Evolutionary conservation across 176 grass and related monocot species (phyloP).

Genomic region (Alopecurus myosuroides): DNA sequence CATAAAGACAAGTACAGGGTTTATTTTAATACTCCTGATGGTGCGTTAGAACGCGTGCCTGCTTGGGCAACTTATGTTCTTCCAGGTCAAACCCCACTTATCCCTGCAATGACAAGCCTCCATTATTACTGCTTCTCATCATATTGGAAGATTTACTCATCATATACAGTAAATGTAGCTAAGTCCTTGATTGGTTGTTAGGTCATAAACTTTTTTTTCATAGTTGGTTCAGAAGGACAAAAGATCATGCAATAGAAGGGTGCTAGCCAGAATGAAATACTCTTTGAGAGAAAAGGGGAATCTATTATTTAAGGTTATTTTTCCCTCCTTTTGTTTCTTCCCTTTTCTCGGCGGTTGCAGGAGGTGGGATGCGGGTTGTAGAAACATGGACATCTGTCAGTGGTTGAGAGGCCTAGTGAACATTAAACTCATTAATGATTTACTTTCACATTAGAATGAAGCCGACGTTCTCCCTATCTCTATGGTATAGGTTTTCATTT

Average conservation of each 20-base stretch:
- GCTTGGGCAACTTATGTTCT: conserved; percentile 96
- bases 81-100: conserved; percentile 52
- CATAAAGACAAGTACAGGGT: conserved; percentile 79
- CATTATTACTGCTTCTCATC: conserved; percentile 12
- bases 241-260: neutral
- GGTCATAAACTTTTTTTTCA: neutral
- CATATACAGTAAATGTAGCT: conserved; percentile 2
- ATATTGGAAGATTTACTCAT: neutral
- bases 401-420: neutral
- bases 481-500: neutral
- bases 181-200: conserved; percentile 2
- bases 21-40: conserved; percentile 98
- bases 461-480: neutral
- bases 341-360: neutral
- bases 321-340: neutral
- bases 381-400: neutral
- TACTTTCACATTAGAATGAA: neutral
- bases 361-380: neutral
- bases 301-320: neutral
- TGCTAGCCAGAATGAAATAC: neutral
- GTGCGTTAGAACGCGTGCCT: conserved; percentile 81
- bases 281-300: neutral
- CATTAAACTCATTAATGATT: neutral
- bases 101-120: conserved; percentile 10
- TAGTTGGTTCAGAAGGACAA: neutral